Evolutionary conservation across 2,329 filamentous ascomycete species (phyloP).

Genomic region (Aspergillus ochraceus): DNA sequence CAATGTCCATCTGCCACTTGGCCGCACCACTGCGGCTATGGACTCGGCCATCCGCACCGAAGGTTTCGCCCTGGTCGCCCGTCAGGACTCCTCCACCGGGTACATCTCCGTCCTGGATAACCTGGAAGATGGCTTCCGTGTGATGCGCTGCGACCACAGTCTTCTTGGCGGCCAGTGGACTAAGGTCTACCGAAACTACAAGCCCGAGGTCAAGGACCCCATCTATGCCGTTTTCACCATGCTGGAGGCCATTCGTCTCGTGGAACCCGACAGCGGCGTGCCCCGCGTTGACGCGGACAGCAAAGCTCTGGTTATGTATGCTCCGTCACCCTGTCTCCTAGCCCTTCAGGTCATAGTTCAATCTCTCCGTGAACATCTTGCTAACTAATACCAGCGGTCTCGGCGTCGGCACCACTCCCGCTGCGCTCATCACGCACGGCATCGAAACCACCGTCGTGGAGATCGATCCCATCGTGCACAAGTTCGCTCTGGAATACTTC

Average conservation of each 20-base stretch:
- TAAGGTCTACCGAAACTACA: conserved; percentile 49
- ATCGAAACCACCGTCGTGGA: conserved; percentile 94
- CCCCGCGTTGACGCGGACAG: conserved; percentile 61
- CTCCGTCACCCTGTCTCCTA: neutral
- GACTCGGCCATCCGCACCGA: conserved; percentile 66
- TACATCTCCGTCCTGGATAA: conserved; percentile 91
- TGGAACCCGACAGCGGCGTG: conserved; percentile 55
- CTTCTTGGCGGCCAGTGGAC: conserved; percentile 91
- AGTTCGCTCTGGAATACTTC: conserved; percentile 83
- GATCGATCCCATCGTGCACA: conserved; percentile 85
- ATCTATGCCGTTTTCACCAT: conserved; percentile 97
- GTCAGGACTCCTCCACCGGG: conserved; percentile 82
- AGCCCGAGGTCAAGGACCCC: conserved; percentile 69
- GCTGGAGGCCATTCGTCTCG: conserved; percentile 84
- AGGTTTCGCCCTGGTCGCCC: conserved; percentile 75
- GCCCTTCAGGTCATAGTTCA: neutral
- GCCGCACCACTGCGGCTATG: conserved; percentile 59
- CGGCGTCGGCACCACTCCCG: conserved; percentile 87
- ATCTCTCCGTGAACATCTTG: neutral
- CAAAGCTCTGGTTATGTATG: conserved; percentile 82
- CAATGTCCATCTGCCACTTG: conserved; percentile 72
- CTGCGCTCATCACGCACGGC: conserved; percentile 80
- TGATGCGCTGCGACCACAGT: conserved; percentile 91
- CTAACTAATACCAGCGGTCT: conserved; percentile 63
- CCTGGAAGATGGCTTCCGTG: conserved; percentile 66